These are phyloP conservation scores for Pythium folliculosum DNA, from an alignment of 352 stramenopile species.

Conservation along the genomic window DNA sequence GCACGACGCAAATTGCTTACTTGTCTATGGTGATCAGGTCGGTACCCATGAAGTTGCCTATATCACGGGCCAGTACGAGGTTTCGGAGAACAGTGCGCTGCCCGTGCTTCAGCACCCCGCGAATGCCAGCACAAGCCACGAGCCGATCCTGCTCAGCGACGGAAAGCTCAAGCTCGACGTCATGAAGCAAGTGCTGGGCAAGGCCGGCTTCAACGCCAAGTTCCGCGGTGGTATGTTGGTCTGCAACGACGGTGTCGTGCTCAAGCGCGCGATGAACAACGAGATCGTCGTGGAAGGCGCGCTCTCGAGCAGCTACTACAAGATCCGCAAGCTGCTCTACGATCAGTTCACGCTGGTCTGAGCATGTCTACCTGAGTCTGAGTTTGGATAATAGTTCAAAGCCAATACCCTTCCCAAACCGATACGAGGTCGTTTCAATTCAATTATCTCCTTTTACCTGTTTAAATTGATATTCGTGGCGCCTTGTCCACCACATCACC, in stretches of 20 bases:
- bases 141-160: conserved; percentile 84
- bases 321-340: conserved; percentile 85
- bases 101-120: conserved; percentile 63
- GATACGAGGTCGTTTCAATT: background rate
- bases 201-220: conserved; percentile 87
- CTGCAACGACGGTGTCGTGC: conserved; percentile 87
- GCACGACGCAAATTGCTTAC: background rate
- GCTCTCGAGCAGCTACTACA: conserved; percentile 86
- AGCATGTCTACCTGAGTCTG: conserved; percentile 19
- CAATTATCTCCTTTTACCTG: background rate
- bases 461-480: conserved; percentile 14
- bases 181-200: conserved; percentile 88
- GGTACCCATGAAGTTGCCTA: conserved; percentile 86
- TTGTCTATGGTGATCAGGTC: conserved; percentile 39
- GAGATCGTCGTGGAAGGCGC: conserved; percentile 86
- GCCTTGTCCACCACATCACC: conserved; percentile 32
- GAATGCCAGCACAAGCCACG: conserved; percentile 52
- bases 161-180: conserved; percentile 90
- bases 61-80: conserved; percentile 70
- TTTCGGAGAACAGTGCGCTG: conserved; percentile 71
- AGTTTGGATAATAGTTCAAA: background rate
- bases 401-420: conserved; percentile 17
- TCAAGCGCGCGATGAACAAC: conserved; percentile 86
- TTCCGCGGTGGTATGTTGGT: conserved; percentile 89
- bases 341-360: conserved; percentile 89